Evolutionary conservation across 257 asterid species (phyloP).

Genomic region (Craterostigma plantagineum): DNA sequence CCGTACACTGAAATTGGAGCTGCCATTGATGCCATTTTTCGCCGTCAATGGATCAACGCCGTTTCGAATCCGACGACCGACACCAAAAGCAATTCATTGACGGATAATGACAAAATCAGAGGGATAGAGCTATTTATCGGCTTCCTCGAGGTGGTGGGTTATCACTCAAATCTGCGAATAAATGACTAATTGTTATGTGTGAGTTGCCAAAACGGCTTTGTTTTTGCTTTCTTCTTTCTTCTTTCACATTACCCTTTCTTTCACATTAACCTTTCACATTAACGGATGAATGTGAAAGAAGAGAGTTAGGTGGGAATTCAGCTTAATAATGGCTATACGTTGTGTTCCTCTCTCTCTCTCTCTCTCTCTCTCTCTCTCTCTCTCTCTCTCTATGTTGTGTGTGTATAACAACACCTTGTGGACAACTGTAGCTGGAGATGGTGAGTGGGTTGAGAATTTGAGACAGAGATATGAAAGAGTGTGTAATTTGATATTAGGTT

Average conservation of each 20-base stretch:
- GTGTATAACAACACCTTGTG: too few relatives aligned
- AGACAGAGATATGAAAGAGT: too few relatives aligned
- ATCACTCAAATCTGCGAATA: too few relatives aligned
- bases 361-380: slow-evolving; percentile 3
- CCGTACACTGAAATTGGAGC: slow-evolving; percentile 24
- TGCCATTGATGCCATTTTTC: slow-evolving; percentile 26
- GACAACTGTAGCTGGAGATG: not conserved
- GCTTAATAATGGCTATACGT: slow-evolving; percentile 20
- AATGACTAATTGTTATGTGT: slow-evolving; percentile 1
- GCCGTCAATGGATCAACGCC: slow-evolving; percentile 4
- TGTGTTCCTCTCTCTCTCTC: slow-evolving; percentile 8
- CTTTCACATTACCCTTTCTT: too few relatives aligned
- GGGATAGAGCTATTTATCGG: too few relatives aligned
- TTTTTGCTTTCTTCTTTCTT: too few relatives aligned
- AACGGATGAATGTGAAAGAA: slow-evolving; percentile 7
- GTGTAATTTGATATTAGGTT: too few relatives aligned
- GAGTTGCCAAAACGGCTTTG: too few relatives aligned
- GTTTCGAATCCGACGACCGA: slow-evolving; percentile 16
- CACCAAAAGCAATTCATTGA: slow-evolving; percentile 10
- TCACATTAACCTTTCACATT: too few relatives aligned
- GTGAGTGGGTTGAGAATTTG: too few relatives aligned
- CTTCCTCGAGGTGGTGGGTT: too few relatives aligned
- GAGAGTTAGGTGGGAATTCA: slow-evolving; percentile 17
- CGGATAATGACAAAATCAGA: not conserved
- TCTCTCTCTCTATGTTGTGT: too few relatives aligned